Conservation (phyloP, 1,139 yeast species). For the Pneumocystis canis region DNA sequence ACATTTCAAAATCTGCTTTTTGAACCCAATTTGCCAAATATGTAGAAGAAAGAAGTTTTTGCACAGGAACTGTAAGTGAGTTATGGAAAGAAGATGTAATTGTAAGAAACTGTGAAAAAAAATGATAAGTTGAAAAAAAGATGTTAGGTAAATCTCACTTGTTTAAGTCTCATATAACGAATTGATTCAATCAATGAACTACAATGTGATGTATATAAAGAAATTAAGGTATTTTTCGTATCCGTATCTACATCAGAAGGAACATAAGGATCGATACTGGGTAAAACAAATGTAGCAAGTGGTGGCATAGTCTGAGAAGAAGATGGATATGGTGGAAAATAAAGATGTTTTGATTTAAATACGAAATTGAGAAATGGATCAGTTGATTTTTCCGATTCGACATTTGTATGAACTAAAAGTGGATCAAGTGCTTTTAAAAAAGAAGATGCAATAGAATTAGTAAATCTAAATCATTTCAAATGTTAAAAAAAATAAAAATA, state of each 20-base stretch:
- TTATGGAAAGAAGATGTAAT: conserved; percentile 42
- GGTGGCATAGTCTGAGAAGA: conserved; percentile 4
- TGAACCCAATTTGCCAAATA: conserved; percentile 45
- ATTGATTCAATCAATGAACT: conserved; percentile 47
- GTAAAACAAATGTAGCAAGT: conserved; percentile 12
- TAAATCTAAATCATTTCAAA: background rate
- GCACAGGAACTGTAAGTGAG: conserved; percentile 51
- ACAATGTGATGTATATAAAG: conserved; percentile 50
- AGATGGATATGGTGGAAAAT: conserved; percentile 7
- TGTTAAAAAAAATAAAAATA: no score
- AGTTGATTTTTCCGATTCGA: conserved; percentile 1
- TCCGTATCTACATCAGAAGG: conserved; percentile 40
- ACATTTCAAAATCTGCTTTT: conserved; percentile 50
- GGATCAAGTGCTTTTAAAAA: background rate
- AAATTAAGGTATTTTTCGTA: conserved; percentile 45
- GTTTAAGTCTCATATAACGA: conserved; percentile 52
- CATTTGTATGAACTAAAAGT: conserved; percentile 3
- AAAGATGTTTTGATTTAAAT: conserved; percentile 3
- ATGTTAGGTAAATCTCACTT: background rate
- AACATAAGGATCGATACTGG: conserved; percentile 14
- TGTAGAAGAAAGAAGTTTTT: conserved; percentile 42
- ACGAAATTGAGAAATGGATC: background rate
- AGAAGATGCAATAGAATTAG: background rate
- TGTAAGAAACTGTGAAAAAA: conserved; percentile 31
- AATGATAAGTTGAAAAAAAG: background rate